Evolutionary conservation across 164 flowering plant species (phyloP), one percentile per base, ranked within the genome.

Genomic region (Piper betle): DNA sequence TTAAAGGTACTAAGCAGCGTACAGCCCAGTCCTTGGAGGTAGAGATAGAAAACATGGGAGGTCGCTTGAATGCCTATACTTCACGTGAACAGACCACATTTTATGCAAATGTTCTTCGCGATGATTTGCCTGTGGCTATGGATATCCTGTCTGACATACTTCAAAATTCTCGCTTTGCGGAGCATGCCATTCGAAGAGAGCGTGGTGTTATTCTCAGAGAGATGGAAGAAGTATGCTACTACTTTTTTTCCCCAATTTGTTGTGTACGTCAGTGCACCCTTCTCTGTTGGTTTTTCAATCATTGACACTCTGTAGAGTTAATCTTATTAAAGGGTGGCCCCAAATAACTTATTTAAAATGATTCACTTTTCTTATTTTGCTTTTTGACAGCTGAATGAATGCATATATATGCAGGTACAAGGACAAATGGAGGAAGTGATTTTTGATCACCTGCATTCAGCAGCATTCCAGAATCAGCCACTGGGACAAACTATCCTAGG

Each of bases 21-120:
- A 37, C 77, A 0, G 83, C 79, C n/a, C 64, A 84, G 60, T 69
- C 72, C 6, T 62, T 86, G 61, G 96, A 88, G 77, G 87, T 78
- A 75, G 93, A 86, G 77, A 77, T 88, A 59, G 96, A 88, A 79
- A 82, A 88, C 69, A 83, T 84, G 83, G 96, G 96, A 0, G 96
- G 87, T 0, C 89, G 85, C 66, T 71, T 86, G 73, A 86, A 89
- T 75, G 96, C 94, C 4, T 89, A 88, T 62, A 88, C 96, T 6
- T 82, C 86, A 0, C 77, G 96, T 67, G 96, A 88, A 72, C 96
- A 88, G 75, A 88, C 96, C 6, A 81, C 96, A 4, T 88, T 80
- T 63, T 88, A 81, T 43, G 93, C 94, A 6, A 84, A 85, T 70
- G 94, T 88, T 5, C 37, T 81, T 77, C 79, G 73, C 25, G 75